Evolutionary conservation across 306 rosid genomes (phyloP).

Genomic region (Datisca glomerata): DNA sequence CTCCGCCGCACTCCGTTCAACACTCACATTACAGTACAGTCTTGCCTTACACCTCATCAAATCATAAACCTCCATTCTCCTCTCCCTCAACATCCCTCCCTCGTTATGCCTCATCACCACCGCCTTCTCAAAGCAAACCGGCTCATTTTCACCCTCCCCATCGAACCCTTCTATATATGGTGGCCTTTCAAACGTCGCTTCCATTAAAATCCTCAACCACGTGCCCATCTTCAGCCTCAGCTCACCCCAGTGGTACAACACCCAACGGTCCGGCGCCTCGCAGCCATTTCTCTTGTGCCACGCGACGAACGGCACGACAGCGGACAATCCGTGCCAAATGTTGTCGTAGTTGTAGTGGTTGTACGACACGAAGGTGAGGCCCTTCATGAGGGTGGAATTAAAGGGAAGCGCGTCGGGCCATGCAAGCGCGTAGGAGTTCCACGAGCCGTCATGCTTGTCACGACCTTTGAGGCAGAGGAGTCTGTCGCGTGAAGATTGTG

Average conservation of each 20-base stretch:
- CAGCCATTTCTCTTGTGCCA: conserved; percentile 37
- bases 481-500: conserved; percentile 23
- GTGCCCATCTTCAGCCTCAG: conserved; percentile 33
- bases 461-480: conserved; percentile 49
- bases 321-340: conserved; percentile 56
- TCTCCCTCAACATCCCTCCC: conserved; percentile 56
- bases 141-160: conserved; percentile 13
- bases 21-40: conserved; percentile 30
- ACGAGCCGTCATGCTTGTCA: conserved; percentile 46
- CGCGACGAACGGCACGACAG: conserved; percentile 48
- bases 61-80: conserved; percentile 48
- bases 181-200: conserved; percentile 35
- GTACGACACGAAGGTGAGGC: conserved; percentile 53
- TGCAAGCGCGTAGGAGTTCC: conserved; percentile 54
- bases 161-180: conserved; percentile 28
- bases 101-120: conserved; percentile 68
- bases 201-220: conserved; percentile 35
- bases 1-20: not conserved
- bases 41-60: conserved; percentile 57
- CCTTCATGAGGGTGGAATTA: conserved; percentile 39
- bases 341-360: conserved; percentile 51
- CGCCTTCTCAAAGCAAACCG: conserved; percentile 54
- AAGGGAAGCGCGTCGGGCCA: conserved; percentile 45
- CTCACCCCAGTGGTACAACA: conserved; percentile 61
- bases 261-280: conserved; percentile 32